These are phyloP conservation scores for Suhomyces bribrorum DNA, from an alignment of 1,139 yeast genomes.

Conservation along the genomic window DNA sequence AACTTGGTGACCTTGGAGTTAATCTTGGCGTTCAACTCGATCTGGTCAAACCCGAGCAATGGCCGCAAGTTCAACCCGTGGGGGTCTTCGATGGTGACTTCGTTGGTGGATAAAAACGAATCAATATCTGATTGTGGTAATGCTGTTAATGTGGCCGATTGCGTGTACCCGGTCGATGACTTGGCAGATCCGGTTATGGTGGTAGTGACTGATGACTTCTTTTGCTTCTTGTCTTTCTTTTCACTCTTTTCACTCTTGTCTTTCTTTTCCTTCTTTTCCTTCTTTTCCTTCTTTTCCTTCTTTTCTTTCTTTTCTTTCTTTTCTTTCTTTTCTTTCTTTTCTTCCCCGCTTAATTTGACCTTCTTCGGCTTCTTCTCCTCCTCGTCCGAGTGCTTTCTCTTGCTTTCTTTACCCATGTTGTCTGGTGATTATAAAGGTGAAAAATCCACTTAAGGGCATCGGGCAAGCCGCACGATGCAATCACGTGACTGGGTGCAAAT, in stretches of 20 bases:
- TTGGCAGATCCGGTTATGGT: constrained; percentile 16
- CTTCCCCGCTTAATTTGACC: constrained; percentile 21
- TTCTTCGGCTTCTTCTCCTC: constrained; percentile 50
- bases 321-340: constrained; percentile 40
- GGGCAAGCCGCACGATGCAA: constrained; percentile 17
- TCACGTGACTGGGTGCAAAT: constrained; percentile 11
- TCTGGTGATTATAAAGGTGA: constrained; percentile 3
- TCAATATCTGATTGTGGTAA: constrained; percentile 59
- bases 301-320: constrained; percentile 48
- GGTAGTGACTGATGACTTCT: constrained; percentile 11
- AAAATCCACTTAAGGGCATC: constrained; percentile 11
- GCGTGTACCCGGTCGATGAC: constrained; percentile 26
- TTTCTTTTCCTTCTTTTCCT: constrained; percentile 39
- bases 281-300: constrained; percentile 50
- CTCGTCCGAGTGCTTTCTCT: constrained; percentile 42
- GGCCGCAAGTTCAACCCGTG: constrained; percentile 57
- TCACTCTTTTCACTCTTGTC: constrained; percentile 36
- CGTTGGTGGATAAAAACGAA: constrained; percentile 65
- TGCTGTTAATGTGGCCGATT: constrained; percentile 28
- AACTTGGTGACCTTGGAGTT: constrained; percentile 62
- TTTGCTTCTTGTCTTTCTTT: constrained; percentile 17
- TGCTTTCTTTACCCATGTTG: constrained; percentile 36
- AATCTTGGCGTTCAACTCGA: constrained; percentile 58
- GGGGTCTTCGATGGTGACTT: constrained; percentile 80
- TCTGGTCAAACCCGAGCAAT: constrained; percentile 64